Evolutionary conservation across 164 flowering plant species (phyloP).

Genomic region (Platanus orientalis): DNA sequence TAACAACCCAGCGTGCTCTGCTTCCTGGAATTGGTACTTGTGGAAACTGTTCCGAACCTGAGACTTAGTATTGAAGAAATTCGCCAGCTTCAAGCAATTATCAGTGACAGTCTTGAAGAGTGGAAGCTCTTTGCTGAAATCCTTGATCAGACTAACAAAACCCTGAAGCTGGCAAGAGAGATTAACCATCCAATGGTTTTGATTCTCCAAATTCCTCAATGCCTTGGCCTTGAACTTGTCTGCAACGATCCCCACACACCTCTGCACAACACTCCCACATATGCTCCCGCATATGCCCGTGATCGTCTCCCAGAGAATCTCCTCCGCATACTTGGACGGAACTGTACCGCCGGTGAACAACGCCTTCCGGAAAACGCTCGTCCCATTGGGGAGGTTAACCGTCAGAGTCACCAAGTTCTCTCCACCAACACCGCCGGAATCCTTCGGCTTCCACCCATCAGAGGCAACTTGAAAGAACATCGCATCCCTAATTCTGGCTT

Average conservation of each 20-base stretch:
- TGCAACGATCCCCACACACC: conserved; percentile 82
- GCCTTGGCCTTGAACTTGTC: conserved; percentile 76
- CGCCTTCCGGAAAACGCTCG: conserved; percentile 73
- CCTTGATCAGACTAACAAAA: conserved; percentile 65
- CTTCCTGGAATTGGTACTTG: conserved; percentile 74
- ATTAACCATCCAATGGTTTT: conserved; percentile 92
- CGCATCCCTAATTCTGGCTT: conserved; percentile 76
- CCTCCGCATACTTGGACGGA: conserved; percentile 81
- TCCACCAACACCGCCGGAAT: conserved; percentile 25
- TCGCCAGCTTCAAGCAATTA: conserved; percentile 61
- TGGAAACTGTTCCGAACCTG: conserved; percentile 51
- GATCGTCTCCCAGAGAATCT: conserved; percentile 70
- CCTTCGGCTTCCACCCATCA: conserved; percentile 72
- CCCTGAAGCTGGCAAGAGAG: conserved; percentile 81
- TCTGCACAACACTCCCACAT: conserved; percentile 50
- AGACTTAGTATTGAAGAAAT: conserved; percentile 54
- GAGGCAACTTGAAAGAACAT: conserved; percentile 85
- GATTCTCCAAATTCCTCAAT: conserved; percentile 69
- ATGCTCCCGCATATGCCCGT: conserved; percentile 57
- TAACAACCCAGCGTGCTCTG: conserved; percentile 47
- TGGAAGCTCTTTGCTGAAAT: conserved; percentile 64
- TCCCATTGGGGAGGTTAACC: conserved; percentile 92
- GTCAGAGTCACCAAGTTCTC: conserved; percentile 67
- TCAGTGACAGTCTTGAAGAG: conserved; percentile 48
- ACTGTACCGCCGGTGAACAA: conserved; percentile 59